Evolutionary conservation across 2,329 filamentous ascomycete genomes (phyloP), one percentile per base, ranked within the genome.

Genomic region (Didymosphaeria variabile): DNA sequence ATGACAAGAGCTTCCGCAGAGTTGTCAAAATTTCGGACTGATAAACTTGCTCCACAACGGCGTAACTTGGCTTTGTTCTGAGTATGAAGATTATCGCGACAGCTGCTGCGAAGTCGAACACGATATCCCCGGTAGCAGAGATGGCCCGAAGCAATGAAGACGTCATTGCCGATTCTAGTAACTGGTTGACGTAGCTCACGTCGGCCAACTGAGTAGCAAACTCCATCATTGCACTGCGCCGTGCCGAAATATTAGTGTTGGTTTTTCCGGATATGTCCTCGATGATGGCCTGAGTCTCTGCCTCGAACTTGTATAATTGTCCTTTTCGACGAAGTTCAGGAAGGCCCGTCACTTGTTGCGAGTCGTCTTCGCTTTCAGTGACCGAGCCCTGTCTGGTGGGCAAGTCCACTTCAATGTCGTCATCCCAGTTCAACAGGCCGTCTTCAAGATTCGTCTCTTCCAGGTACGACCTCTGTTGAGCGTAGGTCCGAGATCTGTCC

Each of bases 131-230:
- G 40, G 66, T 66, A 52, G 64, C 81, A 0, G 82, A 84, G 10
- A 91, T 81, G 45, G 86, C 85, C 47, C 86, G 83, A 55, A 93
- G 86, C 17, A 97, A 82, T 32, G 86, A 86, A 57, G 88, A 85
- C 63, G 92, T 91, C 58, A 91, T 87, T 7, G 88, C 87, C 66
- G 92, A 89, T 63, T 93, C 89, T 21, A 91, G 84, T 69, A 97
- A 93, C 63, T 91, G 89, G 19, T 84, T 82, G 31, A 87, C 81
- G 68, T 91, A 93, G 0, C 82, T 82, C 68, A 88, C 88, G 53
- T 89, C 83, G 3, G 79, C 67, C 59, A 88, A 77, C 65, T 85
- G 87, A 29, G 74, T 76, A 55, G 83, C 82, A n/a, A 89, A 75
- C 56, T 88, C 85, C 42, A 87, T 75, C 61, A 88, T 79, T 2